A percentile compares a stretch with the other conserved stretches of the same genome.
phyloP scores from a whole-genome alignment of 192 early-diverging fungal genomes.

The Fimicolochytrium jonesii region DNA sequence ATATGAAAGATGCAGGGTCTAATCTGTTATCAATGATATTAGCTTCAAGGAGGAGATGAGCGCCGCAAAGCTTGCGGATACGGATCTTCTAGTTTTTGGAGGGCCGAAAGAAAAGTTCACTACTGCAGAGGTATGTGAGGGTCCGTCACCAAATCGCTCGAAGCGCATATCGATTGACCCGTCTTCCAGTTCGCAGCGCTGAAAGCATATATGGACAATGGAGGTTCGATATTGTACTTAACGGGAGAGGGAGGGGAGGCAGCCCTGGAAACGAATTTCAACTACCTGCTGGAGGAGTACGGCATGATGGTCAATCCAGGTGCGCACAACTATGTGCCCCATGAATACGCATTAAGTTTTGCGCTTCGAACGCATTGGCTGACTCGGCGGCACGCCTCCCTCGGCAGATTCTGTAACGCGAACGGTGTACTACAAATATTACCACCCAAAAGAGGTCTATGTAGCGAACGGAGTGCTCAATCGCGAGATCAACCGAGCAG shows the following conservation, averaged over 20 bases:
- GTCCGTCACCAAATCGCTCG: neutral
- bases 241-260: slow-evolving; percentile 60
- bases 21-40: too few relatives aligned
- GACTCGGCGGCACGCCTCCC: too few relatives aligned
- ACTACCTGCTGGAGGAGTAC: slow-evolving; percentile 63
- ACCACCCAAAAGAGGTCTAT: slow-evolving; percentile 62
- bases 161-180: too few relatives aligned
- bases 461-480: slow-evolving; percentile 59
- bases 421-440: slow-evolving; percentile 60
- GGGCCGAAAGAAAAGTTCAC: slow-evolving; percentile 60
- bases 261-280: slow-evolving; percentile 56
- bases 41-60: slow-evolving; percentile 60
- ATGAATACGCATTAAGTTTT: too few relatives aligned
- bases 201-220: slow-evolving; percentile 53
- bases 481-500: slow-evolving; percentile 55
- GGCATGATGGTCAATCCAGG: slow-evolving; percentile 62
- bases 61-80: slow-evolving; percentile 41
- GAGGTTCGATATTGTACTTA: slow-evolving; percentile 60
- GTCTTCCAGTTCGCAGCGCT: slow-evolving; percentile 49
- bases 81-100: slow-evolving; percentile 53
- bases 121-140: slow-evolving; percentile 45
- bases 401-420: slow-evolving; percentile 55
- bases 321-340: too few relatives aligned
- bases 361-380: too few relatives aligned
- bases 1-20: too few relatives aligned